phyloP scores from a whole-genome alignment of 2,329 filamentous ascomycete genomes.

The Rhinocladiella similis region DNA sequence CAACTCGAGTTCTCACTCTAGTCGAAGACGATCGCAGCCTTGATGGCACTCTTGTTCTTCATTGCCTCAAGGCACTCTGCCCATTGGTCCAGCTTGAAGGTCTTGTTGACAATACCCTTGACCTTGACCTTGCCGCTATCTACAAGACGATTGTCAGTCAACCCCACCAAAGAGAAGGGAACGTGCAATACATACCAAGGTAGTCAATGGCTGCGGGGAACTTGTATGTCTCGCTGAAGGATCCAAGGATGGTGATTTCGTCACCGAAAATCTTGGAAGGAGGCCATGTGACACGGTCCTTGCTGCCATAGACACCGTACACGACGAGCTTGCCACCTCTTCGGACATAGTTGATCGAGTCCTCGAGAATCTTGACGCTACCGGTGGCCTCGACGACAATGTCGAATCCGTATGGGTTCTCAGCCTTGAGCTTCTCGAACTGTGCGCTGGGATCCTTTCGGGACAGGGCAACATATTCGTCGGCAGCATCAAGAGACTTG shows the following conservation, averaged over 20 bases:
- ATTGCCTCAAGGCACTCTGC: constrained; percentile 69
- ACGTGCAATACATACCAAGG: constrained; percentile 31
- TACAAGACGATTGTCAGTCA: constrained; percentile 11
- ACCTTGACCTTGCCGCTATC: constrained; percentile 48
- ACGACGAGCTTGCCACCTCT: constrained; percentile 71
- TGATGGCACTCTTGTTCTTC: constrained; percentile 71
- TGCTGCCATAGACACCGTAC: constrained; percentile 68
- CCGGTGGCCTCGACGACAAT: constrained; percentile 72
- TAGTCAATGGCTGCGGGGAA: constrained; percentile 62
- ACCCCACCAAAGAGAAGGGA: constrained; percentile 3
- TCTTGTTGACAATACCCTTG: constrained; percentile 71
- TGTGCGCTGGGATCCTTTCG: constrained; percentile 56
- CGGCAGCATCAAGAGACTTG: constrained; percentile 47
- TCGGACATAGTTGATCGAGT: constrained; percentile 70
- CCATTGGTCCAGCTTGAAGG: constrained; percentile 72
- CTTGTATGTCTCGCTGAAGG: constrained; percentile 73
- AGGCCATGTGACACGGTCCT: constrained; percentile 65
- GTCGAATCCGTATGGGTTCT: constrained; percentile 72
- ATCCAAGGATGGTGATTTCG: constrained; percentile 72
- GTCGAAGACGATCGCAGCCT: constrained; percentile 72
- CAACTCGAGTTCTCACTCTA: constrained; percentile 8
- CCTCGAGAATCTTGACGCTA: constrained; percentile 67
- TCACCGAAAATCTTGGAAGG: constrained; percentile 69
- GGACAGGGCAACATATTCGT: constrained; percentile 50
- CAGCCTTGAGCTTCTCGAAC: constrained; percentile 61